Conservation (phyloP, 2,329 filamentous ascomycete species). For the Cladosporium sphaerospermum region DNA sequence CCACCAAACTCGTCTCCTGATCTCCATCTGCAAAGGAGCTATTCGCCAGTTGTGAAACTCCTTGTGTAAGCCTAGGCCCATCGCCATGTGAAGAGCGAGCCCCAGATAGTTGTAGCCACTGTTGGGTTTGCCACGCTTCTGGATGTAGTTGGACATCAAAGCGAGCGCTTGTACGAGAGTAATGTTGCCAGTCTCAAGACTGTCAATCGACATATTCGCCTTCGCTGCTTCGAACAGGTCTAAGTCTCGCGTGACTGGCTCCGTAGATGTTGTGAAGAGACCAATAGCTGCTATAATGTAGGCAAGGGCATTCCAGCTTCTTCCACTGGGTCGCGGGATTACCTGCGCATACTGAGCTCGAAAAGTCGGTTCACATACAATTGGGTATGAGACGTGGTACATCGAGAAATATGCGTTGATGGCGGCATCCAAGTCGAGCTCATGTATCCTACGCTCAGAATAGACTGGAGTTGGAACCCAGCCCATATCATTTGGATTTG, state of each 20-base stretch:
- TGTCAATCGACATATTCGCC: slow-evolving; percentile 39
- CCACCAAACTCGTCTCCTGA: slow-evolving; percentile 33
- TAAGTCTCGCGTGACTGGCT: slow-evolving; percentile 35
- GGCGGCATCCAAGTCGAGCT: slow-evolving; percentile 25
- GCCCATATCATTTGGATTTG: slow-evolving; percentile 10
- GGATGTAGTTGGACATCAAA: slow-evolving; percentile 44
- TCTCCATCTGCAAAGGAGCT: slow-evolving; percentile 33
- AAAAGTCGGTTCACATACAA: slow-evolving; percentile 44
- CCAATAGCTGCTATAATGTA: slow-evolving; percentile 43
- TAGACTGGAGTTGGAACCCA: slow-evolving; percentile 21
- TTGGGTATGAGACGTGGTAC: slow-evolving; percentile 43
- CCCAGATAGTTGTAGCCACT: slow-evolving; percentile 46
- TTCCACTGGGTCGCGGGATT: slow-evolving; percentile 37
- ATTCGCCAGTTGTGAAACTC: slow-evolving; percentile 45
- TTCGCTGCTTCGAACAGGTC: slow-evolving; percentile 43
- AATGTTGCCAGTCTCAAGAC: slow-evolving; percentile 45
- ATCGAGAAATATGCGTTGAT: slow-evolving; percentile 42
- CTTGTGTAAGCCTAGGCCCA: slow-evolving; percentile 46
- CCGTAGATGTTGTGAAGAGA: slow-evolving; percentile 35
- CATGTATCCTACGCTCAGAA: slow-evolving; percentile 20
- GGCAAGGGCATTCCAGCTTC: slow-evolving; percentile 41
- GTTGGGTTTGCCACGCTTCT: slow-evolving; percentile 48
- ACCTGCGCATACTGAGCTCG: slow-evolving; percentile 42
- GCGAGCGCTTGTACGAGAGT: slow-evolving; percentile 44
- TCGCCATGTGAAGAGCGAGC: slow-evolving; percentile 44